Percentiles rank a stretch among this genome's conserved stretches.
phyloP scores from a whole-genome alignment of 2,329 filamentous ascomycete genomes.

The Beauveria medogensis region DNA sequence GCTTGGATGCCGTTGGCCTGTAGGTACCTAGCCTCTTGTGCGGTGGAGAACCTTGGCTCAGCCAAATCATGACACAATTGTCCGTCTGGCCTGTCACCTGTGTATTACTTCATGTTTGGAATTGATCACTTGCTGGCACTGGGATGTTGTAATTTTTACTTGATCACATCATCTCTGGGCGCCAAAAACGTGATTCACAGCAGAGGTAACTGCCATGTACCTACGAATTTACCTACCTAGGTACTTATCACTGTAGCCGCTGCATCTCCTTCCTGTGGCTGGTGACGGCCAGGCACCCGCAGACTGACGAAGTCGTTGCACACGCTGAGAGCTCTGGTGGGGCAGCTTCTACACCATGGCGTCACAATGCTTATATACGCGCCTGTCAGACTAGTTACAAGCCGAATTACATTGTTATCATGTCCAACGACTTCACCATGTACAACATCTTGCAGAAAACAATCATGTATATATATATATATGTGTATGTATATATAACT shows the following conservation, averaged over 20 bases:
- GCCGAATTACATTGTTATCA: neutral
- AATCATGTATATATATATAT: neutral
- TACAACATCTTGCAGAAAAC: neutral
- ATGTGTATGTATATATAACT: neutral
- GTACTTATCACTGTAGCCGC: neutral
- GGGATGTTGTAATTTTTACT: neutral
- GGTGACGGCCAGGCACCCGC: conserved; percentile 4
- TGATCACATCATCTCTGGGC: neutral
- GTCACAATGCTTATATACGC: neutral
- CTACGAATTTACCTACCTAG: too few species aligned
- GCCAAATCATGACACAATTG: too few species aligned
- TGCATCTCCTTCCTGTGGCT: neutral
- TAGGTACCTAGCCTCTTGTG: neutral
- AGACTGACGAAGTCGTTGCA: neutral
- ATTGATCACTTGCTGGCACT: neutral
- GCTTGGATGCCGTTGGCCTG: conserved; percentile 6
- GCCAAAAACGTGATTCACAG: neutral
- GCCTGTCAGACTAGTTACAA: neutral
- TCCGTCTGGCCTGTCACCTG: too few species aligned
- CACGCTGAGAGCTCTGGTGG: neutral
- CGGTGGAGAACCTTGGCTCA: neutral
- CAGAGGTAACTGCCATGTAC: neutral
- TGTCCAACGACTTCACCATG: neutral
- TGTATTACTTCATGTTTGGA: too few species aligned
- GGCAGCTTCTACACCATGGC: neutral